Evolutionary conservation across 129 eudicot species (phyloP), one percentile per base, ranked within the genome.

Genomic region (Flaveria ramosissima): DNA sequence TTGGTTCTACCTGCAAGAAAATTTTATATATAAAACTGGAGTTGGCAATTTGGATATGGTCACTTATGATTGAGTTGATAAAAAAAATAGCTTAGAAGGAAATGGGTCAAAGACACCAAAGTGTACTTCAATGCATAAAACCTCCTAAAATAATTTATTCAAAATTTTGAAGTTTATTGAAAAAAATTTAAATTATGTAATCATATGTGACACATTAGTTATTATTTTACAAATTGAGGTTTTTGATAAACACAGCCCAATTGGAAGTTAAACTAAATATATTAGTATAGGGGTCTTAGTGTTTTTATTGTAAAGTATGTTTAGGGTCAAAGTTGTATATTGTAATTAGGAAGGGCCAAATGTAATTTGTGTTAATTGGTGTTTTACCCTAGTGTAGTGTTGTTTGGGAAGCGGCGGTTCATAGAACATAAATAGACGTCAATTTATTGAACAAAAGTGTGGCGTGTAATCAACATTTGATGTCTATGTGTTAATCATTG

Each of bases 1-100:
- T 88, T 56, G 97, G 94, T 74, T 91, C 97, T 30, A 53, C 89
- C 91, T 89, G 79, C 61, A 71, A 74, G 75, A 45, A 80, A 67
- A 11, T 6, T 23, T 24, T 45, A 75, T 19, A 32, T 20, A 10
- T 74, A 30, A 67, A 71, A 9, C 7, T 27, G 17, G 27, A 26
- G 26, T 71, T 51, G 57, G 16, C 26, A 5, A 13, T 66, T 39
- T 65, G 3, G 8, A 65, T 16, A 9, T 17, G 7, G 8, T 65
- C 17, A 1, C 50, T 65, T 17, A 39, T 65, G 47, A 64, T 15
- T 16, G 0, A 41, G 70, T 64, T 2, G 6, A 64, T 2, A 19
- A 50, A 48, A 24, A 45, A 71, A 51, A 27, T 51, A 51, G 24
- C 30, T 16, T 24, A 50, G 48, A 23, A 39, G 47, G 64, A 12